Conservation (phyloP, 352 stramenopile species). For the Thalassiosira hispida region DNA sequence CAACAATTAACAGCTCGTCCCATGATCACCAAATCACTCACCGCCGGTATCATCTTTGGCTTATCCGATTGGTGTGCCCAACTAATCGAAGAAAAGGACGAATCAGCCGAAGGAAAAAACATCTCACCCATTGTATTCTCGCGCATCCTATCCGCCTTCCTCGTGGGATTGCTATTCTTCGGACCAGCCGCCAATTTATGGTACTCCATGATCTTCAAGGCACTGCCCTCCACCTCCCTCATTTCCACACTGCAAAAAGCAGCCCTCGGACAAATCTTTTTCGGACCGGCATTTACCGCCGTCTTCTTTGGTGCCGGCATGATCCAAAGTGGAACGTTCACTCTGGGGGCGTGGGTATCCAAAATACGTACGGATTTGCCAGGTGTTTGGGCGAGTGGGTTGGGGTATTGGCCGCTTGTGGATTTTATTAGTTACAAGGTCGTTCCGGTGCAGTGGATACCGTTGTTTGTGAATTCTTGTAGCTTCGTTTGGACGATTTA, state of each 20-base stretch:
- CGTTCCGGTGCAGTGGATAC: slow-evolving; percentile 77
- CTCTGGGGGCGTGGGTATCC: slow-evolving; percentile 51
- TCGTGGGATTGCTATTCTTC: slow-evolving; percentile 83
- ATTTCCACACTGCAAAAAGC: slow-evolving; percentile 82
- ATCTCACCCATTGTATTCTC: slow-evolving; percentile 40
- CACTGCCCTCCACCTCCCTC: slow-evolving; percentile 74
- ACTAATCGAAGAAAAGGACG: slow-evolving; percentile 56
- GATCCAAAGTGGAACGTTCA: slow-evolving; percentile 71
- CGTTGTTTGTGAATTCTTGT: slow-evolving; percentile 83
- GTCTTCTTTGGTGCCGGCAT: slow-evolving; percentile 82
- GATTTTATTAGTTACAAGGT: slow-evolving; percentile 83
- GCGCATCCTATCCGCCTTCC: slow-evolving; percentile 55
- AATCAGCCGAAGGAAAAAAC: not conserved
- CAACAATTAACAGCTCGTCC: slow-evolving; percentile 39
- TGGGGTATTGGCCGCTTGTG: slow-evolving; percentile 84
- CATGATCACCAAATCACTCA: slow-evolving; percentile 82
- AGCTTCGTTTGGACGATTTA: slow-evolving; percentile 86
- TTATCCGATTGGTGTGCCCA: slow-evolving; percentile 80
- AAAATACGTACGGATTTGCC: slow-evolving; percentile 84
- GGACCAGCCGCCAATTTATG: slow-evolving; percentile 81
- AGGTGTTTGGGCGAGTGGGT: slow-evolving; percentile 70
- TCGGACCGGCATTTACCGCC: slow-evolving; percentile 82
- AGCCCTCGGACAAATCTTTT: slow-evolving; percentile 81
- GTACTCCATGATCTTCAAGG: slow-evolving; percentile 78
- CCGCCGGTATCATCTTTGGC: slow-evolving; percentile 78